Base-by-base conservation (phyloP, 2,329 filamentous ascomycete genomes). In the Claviceps maximensis region DNA sequence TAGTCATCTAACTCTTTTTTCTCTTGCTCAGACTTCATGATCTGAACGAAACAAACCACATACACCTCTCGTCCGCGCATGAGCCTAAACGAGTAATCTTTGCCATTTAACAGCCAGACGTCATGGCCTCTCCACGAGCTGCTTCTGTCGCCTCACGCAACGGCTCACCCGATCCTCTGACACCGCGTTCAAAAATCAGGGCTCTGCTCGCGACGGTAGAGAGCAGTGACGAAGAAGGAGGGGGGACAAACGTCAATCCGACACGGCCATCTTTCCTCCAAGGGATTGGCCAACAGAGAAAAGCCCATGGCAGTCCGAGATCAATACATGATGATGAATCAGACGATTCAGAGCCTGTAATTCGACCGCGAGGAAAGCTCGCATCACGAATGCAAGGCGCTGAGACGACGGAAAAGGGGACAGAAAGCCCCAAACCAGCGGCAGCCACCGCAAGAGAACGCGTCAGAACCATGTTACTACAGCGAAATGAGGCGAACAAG, bases 301-400 rank as follows among this genome's bases (percentile, higher is more conserved):
- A 33, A 52, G 47, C 38, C 31, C 27, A 54, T 19, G 19, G 25
- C 19, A 45, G 40, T 10, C 45, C 49, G 13, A 17, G 19, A n/a
- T 46, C 50, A 38, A 60, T 61, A 44, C 60, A 65, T 0, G 71
- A 75, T 4, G 67, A 69, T 1, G 73, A 75, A n/a, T 74, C 75
- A 13, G 69, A 77, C 48, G 66, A 67, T 27, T 65, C 65, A 4
- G 67, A 69, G 23, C 59, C 64, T 40, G 61, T 64, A 5, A 54
- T 75, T 2, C 71, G 72, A 46, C 84, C 84, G 0, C 75, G 77
- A 52, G 83, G 84, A 25, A 77, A 78, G 51, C 72, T 87, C 58
- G 83, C 83, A 13, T 75, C 83, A 17, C 74, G 80, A 50, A 81
- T 89, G 75, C 75, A 78, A 56, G 75, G 64, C 44, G 59, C 56